These are phyloP conservation scores for Colletotrichum lupini DNA, from an alignment of 2,329 filamentous ascomycete genomes.

Conservation along the genomic window DNA sequence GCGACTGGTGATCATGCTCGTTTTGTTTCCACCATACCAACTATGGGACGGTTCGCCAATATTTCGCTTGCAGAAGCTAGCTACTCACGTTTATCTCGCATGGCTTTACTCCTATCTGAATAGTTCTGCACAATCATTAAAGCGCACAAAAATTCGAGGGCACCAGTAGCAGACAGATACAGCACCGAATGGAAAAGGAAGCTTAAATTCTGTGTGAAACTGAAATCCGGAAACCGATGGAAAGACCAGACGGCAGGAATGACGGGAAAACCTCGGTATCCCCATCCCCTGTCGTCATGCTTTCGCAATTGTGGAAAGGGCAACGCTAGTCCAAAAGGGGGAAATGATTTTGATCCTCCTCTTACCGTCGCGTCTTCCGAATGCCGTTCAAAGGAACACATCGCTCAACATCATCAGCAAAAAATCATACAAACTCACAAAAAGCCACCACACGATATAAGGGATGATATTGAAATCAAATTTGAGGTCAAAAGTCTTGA, in stretches of 20 bases:
- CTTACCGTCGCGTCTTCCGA: constrained; percentile 30
- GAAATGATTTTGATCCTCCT: not conserved
- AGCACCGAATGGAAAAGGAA: not conserved
- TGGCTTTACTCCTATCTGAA: not conserved
- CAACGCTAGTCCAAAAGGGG: constrained; percentile 19
- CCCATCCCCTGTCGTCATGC: constrained; percentile 1
- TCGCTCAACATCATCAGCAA: not conserved
- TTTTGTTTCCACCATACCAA: not conserved
- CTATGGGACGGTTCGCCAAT: not conserved
- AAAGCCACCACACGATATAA: not conserved
- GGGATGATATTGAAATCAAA: not conserved
- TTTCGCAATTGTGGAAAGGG: fast-evolving
- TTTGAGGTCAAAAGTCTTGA: too few relatives aligned
- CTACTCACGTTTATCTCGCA: not conserved
- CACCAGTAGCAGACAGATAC: not conserved
- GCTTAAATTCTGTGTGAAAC: not conserved
- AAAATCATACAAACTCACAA: not conserved
- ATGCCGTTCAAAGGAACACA: not conserved
- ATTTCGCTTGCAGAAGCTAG: not conserved
- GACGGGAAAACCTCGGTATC: constrained; percentile 22
- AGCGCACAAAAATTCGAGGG: not conserved
- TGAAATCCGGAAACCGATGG: not conserved
- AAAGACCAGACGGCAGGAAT: not conserved
- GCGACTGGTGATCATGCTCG: not conserved
- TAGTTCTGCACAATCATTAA: not conserved